Percentiles rank a stretch among this genome's conserved stretches.
Conservation (phyloP, 192 early-diverging fungal species). For the Globomyces pollinis-pini region DNA sequence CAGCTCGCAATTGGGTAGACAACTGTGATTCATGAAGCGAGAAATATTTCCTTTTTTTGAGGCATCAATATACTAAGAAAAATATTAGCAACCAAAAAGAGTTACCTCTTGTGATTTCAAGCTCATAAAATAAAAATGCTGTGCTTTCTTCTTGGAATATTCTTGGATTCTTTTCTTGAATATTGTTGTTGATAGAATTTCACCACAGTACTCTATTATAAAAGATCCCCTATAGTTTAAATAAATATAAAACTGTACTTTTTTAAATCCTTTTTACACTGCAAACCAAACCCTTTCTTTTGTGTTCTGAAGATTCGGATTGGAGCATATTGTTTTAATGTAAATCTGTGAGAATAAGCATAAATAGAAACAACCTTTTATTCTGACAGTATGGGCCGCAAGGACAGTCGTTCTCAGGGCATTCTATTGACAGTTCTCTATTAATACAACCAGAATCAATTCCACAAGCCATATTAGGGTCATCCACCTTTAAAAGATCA, state of each 20-base stretch:
- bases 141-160: constrained; percentile 70
- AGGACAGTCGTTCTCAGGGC: constrained; percentile 80
- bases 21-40: constrained; percentile 98
- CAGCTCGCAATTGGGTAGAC: constrained; percentile 87
- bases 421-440: constrained; percentile 80
- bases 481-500: constrained; percentile 18
- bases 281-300: constrained; percentile 91
- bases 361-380: too few species aligned
- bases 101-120: constrained; percentile 78
- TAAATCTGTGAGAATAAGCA: constrained; percentile 88
- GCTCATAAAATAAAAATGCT: constrained; percentile 99
- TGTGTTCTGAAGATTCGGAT: constrained; percentile 85
- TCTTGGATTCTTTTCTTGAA: constrained; percentile 77
- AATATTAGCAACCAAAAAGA: background rate
- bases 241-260: constrained; percentile 42
- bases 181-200: constrained; percentile 74
- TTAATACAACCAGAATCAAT: constrained; percentile 88
- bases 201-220: constrained; percentile 97
- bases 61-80: constrained; percentile 91
- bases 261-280: constrained; percentile 54
- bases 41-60: constrained; percentile 85
- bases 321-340: constrained; percentile 71
- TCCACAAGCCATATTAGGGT: constrained; percentile 73
- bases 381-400: constrained; percentile 84
- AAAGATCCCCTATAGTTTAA: constrained; percentile 74